Evolutionary conservation across 1,284 basidiomycete genomes (phyloP).

Genomic region (Cystobasidium slooffiae): DNA sequence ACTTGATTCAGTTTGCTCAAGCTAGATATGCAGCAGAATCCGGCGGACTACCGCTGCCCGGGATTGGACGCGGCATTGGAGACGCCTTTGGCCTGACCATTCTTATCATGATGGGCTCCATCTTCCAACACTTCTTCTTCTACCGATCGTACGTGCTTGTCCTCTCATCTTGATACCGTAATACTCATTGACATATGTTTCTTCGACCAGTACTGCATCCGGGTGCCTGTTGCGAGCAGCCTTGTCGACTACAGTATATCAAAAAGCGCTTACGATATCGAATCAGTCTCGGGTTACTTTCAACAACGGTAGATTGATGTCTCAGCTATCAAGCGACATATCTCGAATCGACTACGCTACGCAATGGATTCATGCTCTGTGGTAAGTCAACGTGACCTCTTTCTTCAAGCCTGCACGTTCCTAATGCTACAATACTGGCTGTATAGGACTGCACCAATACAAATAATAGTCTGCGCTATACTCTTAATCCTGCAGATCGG

Average conservation of each 20-base stretch:
- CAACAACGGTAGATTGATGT: conserved; percentile 83
- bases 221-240: conserved; percentile 86
- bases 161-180: not conserved
- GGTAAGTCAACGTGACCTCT: not conserved
- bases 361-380: conserved; percentile 26
- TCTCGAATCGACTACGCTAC: conserved; percentile 70
- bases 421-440: too few relatives aligned
- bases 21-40: conserved; percentile 65
- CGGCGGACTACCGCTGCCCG: conserved; percentile 59
- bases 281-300: conserved; percentile 77
- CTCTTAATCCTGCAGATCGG: conserved; percentile 74
- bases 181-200: not conserved
- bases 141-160: conserved; percentile 59
- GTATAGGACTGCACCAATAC: conserved; percentile 69
- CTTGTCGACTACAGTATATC: conserved; percentile 85
- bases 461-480: conserved; percentile 70
- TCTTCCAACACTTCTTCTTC: conserved; percentile 63
- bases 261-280: conserved; percentile 74
- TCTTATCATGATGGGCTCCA: conserved; percentile 70
- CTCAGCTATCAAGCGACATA: conserved; percentile 91
- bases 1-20: conserved; percentile 75
- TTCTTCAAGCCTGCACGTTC: conserved; percentile 46
- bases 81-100: conserved; percentile 67
- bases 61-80: conserved; percentile 74
- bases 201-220: conserved; percentile 59